Evolutionary conservation across 2,329 filamentous ascomycete genomes (phyloP).

Genomic region (Ambrosiella xylebori): DNA sequence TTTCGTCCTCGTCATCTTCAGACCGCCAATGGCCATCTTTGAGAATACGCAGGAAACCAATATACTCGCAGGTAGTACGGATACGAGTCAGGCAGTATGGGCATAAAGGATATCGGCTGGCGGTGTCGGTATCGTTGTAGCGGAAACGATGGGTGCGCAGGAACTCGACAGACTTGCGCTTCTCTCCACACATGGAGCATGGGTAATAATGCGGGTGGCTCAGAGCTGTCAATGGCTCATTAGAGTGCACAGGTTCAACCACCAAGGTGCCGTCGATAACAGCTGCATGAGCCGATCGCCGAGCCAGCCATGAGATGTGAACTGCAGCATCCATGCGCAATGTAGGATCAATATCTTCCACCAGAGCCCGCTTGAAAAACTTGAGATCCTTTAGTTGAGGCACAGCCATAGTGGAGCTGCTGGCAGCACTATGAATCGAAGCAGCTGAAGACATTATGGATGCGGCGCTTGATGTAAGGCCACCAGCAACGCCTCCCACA

Average conservation of each 20-base stretch:
- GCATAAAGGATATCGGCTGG: constrained; percentile 80
- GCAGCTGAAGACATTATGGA: constrained; percentile 31
- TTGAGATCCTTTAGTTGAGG: constrained; percentile 64
- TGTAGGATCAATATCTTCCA: constrained; percentile 89
- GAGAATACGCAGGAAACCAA: constrained; percentile 78
- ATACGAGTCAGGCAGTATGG: constrained; percentile 71
- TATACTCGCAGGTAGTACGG: constrained; percentile 77
- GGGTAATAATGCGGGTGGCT: constrained; percentile 41
- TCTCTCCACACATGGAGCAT: constrained; percentile 81
- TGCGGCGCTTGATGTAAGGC: constrained; percentile 16
- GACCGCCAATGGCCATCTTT: constrained; percentile 84
- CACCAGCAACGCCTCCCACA: constrained; percentile 10
- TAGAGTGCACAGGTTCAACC: constrained; percentile 67
- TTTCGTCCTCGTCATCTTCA: constrained; percentile 68
- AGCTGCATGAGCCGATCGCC: constrained; percentile 65
- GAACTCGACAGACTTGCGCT: constrained; percentile 51
- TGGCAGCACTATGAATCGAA: constrained; percentile 29
- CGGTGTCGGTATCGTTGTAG: constrained; percentile 69
- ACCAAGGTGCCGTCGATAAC: constrained; percentile 74
- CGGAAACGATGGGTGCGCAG: constrained; percentile 75
- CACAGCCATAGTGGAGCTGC: constrained; percentile 19
- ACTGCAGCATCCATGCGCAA: constrained; percentile 77
- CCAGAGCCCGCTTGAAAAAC: constrained; percentile 80
- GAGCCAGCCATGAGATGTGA: constrained; percentile 81
- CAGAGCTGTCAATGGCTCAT: constrained; percentile 30